phyloP scores from a whole-genome alignment of 768 basidiomycete species.

The Naganishia randhawae region DNA sequence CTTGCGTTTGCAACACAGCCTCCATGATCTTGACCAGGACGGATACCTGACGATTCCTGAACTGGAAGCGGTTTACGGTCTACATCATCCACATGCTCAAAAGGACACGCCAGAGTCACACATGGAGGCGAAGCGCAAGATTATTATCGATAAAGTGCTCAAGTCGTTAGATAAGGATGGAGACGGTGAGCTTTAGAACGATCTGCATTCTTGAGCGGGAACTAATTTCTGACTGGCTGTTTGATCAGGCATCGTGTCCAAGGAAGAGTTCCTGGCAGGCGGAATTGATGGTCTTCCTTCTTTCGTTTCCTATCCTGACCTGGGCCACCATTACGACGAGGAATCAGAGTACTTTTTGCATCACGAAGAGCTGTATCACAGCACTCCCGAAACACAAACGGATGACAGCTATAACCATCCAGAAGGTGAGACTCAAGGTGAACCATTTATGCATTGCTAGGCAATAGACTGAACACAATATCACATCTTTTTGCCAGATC shows the following conservation, averaged over 20 bases:
- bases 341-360: conserved; percentile 57
- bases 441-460: background rate
- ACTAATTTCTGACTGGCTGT: background rate
- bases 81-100: conserved; percentile 75
- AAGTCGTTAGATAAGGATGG: conserved; percentile 66
- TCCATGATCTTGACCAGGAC: conserved; percentile 88
- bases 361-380: conserved; percentile 94
- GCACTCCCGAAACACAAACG: conserved; percentile 94
- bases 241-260: conserved; percentile 28
- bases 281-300: conserved; percentile 47
- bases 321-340: conserved; percentile 51
- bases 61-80: conserved; percentile 92
- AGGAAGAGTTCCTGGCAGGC: conserved; percentile 47
- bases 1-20: conserved; percentile 23
- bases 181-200: conserved; percentile 56
- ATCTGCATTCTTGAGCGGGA: background rate
- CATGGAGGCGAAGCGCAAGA: conserved; percentile 75
- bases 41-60: conserved; percentile 77
- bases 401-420: conserved; percentile 91
- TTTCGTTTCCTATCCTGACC: conserved; percentile 48
- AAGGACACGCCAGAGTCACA: conserved; percentile 61
- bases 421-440: conserved; percentile 58
- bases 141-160: conserved; percentile 70
- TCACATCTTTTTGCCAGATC: conserved; percentile 37
- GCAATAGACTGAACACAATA: conserved; percentile 36